A percentile compares a stretch with the other conserved stretches of the same genome.
Evolutionary conservation across 768 basidiomycete genomes (phyloP).

Genomic region (Pleurotus tuoliensis): DNA sequence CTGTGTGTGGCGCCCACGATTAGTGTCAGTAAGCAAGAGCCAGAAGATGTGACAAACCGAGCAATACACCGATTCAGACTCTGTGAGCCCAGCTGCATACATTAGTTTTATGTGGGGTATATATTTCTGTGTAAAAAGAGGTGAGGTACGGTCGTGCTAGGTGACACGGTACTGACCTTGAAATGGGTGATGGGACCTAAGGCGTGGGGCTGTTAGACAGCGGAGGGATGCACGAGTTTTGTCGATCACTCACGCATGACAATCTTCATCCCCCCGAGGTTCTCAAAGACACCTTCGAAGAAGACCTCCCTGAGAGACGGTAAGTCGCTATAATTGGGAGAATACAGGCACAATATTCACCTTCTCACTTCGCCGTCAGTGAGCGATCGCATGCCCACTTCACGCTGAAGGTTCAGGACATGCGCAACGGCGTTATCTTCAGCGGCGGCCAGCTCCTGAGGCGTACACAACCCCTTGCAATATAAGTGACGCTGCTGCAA

Average conservation of each 20-base stretch:
- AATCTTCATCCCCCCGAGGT: conserved; percentile 59
- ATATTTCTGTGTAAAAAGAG: conserved; percentile 26
- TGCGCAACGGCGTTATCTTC: conserved; percentile 54
- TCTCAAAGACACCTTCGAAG: conserved; percentile 66
- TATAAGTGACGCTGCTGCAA: conserved; percentile 41
- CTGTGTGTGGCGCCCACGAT: conserved; percentile 21
- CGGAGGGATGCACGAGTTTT: conserved; percentile 1
- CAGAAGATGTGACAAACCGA: conserved; percentile 24
- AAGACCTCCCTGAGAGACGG: conserved; percentile 42
- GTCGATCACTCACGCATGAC: conserved; percentile 36
- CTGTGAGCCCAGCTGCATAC: conserved; percentile 34
- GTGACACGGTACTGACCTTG: conserved; percentile 29
- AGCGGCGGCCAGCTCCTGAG: conserved; percentile 38
- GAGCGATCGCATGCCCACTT: conserved; percentile 53
- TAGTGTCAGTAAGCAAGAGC: too few species aligned
- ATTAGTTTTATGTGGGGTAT: conserved; percentile 44
- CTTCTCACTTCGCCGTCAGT: conserved; percentile 58
- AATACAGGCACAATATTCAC: conserved; percentile 15
- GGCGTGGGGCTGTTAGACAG: too few species aligned
- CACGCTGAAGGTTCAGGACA: conserved; percentile 50
- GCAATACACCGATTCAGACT: conserved; percentile 39
- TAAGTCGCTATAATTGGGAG: neutral
- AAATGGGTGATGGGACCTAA: conserved; percentile 44
- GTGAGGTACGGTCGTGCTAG: neutral
- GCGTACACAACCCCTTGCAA: conserved; percentile 36